Base-by-base conservation (phyloP, 495 filamentous ascomycete genomes). In the Xylaria longipes region DNA sequence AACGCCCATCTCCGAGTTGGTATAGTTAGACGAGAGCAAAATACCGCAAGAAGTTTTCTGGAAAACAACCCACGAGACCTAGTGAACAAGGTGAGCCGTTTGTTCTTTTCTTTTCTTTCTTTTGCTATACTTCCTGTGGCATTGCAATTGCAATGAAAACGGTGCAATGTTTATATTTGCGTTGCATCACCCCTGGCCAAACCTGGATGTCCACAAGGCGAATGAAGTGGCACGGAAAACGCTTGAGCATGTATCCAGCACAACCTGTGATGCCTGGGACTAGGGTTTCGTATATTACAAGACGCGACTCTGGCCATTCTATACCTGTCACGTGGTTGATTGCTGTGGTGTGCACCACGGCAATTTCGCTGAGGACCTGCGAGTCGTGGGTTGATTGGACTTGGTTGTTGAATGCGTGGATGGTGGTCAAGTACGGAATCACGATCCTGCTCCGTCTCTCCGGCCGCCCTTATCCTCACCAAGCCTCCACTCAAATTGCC, bases 21-120 rank as follows among this genome's bases (percentile, higher is more conserved):
- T n/a, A n/a, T n/a, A n/a, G n/a, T n/a, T n/a, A 8, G 33, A 67
- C 46, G 20, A n/a, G 29, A 37, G 11, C 2, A 41, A 41, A 41
- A 29, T 63, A 43, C 11, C 15, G 14, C 14, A 17, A 56, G 14
- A 5, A 54, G 12, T 29, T 35, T 33, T 37, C 20, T 17, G 27
- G 29, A 56, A 20, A 56, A 54, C 48, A 56, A 39, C 20, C 17
- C 15, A 22, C 29, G 29, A 56, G 9, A 20, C 7, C 22, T 41
- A 7, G 9, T n/a, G 9, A 39, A 17, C 1, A 67, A 54, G 46
- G 65, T 67, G 20, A 67, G 65, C 37, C n/a, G n/a, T n/a, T n/a
- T n/a, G n/a, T n/a, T n/a, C n/a, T n/a, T n/a, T n/a, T n/a, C 31
- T 9, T n/a, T 43, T 67, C 20, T 12, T 46, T 50, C 17, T 29